Base-by-base conservation (phyloP, 208 protist species). In the Leishmania braziliensis region DNA sequence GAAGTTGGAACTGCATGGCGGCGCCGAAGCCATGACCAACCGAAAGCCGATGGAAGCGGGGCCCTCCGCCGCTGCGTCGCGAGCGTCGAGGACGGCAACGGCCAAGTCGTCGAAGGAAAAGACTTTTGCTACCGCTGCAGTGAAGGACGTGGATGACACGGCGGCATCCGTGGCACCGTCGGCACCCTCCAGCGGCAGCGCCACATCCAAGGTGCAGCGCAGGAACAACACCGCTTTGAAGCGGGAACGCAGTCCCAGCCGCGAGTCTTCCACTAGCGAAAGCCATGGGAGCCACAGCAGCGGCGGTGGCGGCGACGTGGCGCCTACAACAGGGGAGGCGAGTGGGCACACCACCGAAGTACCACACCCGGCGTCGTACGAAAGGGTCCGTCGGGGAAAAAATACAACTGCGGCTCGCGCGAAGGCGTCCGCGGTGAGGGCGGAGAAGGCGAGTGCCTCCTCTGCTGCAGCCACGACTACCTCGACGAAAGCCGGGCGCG, bases 161-260 rank as follows among this genome's bases (percentile, higher is more conserved):
- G 36, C 46, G 0, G 46, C 33, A 3, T 54, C 68, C 8, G 46
- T 33, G 69, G 14, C 46, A 73, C 46, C 46, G 3, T 53, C 43
- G 62, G 51, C 39, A 36, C 43, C 29, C 36, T 16, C 58, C 46
- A 23, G 54, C 53, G 46, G 54, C 43, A 63, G 46, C n/a, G 48
- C 51, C 53, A 36, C 33, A 29, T 29, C 53, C 23, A 77, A 48
- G 73, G 10, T 48, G 56, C 43, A 69, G 29, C 43, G 10, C 58
- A 77, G 70, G 20, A 73, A 36, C 20, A 50, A 5, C n/a, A 29
- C 46, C 26, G 69, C 46, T 2, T 53, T 70, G 81, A 80, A 84
- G 77, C 66, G 77, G 48, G 33, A 33, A 58, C 69, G 80, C 72
- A 80, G 80, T 63, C 26, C 60, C 43, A 56, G 58, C 54, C 50